Base-by-base conservation (phyloP, 1,284 basidiomycete genomes). In the Apiotrichum gracile region DNA sequence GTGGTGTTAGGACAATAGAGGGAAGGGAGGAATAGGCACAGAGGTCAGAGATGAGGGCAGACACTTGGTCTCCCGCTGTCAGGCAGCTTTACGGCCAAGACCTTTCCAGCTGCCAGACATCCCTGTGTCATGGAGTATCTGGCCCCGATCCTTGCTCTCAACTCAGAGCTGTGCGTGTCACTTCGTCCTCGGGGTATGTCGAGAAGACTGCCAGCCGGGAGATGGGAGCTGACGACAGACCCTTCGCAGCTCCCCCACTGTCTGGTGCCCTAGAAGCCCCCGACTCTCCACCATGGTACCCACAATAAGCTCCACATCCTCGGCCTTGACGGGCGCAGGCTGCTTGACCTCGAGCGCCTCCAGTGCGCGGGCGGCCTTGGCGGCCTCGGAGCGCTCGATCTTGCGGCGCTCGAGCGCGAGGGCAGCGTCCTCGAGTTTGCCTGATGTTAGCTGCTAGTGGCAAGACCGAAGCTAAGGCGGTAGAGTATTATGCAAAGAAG, bases 271-370 rank as follows among this genome's bases (percentile, higher is more conserved):
- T n/a, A n/a, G n/a, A n/a, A n/a, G n/a, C n/a, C n/a, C n/a, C n/a
- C n/a, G n/a, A n/a, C n/a, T n/a, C n/a, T n/a, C n/a, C n/a, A n/a
- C 31, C 12, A 17, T 10, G 31, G 16, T 6, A 66, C 72, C 55
- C 54, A 72, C 72, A 26, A 71, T 59, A 25, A 64, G 66, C 14
- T 71, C 64, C 6, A 69, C 69, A 54, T 73, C 70, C 26, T 56
- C 63, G 3, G 60, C 46, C 29, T 70, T 68, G 12, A 63, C 57
- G 5, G 55, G 52, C n/a, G 26, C 39, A 22, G n/a, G 50, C 9
- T 29, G 31, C 52, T 57, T 56, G 16, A 68, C 61, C 10, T 69
- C 61, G 21, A 73, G 51, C 41, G 69, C 62, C 54, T 71, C 61
- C 57, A 72, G 62, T 5, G 72, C 72, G 49, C 58, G 60, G 29